Conservation (phyloP, 2,329 filamentous ascomycete genomes). For the Didymella pinodella region DNA sequence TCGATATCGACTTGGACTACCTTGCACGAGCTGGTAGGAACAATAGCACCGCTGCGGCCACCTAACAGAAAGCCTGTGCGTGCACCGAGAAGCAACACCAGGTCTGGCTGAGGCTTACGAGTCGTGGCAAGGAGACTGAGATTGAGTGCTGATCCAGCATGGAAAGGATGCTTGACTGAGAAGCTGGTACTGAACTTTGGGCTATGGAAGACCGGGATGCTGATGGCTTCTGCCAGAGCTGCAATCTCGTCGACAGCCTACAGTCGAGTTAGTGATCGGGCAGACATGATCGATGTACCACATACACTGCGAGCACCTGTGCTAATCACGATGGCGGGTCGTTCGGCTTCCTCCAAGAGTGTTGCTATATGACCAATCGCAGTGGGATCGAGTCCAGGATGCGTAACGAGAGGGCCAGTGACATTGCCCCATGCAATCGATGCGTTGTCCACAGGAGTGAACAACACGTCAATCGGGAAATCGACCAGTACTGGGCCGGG, state of each 20-base stretch:
- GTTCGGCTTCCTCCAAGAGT: conserved; percentile 46
- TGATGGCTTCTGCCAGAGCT: conserved; percentile 45
- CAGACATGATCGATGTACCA: neutral
- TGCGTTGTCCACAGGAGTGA: conserved; percentile 50
- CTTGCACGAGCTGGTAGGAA: conserved; percentile 50
- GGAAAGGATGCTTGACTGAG: conserved; percentile 43
- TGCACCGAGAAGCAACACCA: conserved; percentile 54
- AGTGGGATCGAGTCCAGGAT: conserved; percentile 49
- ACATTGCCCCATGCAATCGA: conserved; percentile 55
- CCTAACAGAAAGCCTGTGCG: conserved; percentile 55
- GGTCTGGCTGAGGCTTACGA: conserved; percentile 49
- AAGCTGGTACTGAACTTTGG: conserved; percentile 47
- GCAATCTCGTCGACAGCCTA: conserved; percentile 44
- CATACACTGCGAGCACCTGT: conserved; percentile 45
- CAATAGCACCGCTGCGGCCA: conserved; percentile 48
- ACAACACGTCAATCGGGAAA: conserved; percentile 54
- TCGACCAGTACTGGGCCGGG: conserved; percentile 54
- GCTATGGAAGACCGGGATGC: conserved; percentile 54
- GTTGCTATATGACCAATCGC: conserved; percentile 46
- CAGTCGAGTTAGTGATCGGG: conserved; percentile 2
- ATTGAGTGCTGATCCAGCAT: conserved; percentile 46
- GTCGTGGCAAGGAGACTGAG: conserved; percentile 45
- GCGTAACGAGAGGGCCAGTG: conserved; percentile 42
- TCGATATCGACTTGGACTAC: conserved; percentile 56
- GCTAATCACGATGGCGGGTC: conserved; percentile 55